Base-by-base conservation (phyloP, 2,329 filamentous ascomycete genomes). In the Hypoxylon sp. region DNA sequence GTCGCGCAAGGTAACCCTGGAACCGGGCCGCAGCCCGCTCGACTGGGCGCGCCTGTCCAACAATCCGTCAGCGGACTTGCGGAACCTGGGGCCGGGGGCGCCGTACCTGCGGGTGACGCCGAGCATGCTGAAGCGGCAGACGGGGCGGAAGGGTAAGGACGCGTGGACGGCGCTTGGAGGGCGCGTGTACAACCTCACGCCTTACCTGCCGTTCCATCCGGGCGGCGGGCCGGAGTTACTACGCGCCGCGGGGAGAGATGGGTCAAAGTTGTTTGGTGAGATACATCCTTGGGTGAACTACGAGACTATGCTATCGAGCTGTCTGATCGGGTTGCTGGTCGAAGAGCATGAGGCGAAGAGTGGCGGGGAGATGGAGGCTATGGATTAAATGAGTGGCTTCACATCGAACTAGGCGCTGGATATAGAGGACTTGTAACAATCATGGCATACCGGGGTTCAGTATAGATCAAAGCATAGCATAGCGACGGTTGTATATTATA, bases 111-210 rank as follows among this genome's bases (percentile, higher is more conserved):
- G 92, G 50, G 94, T 99, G 37, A 93, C 95, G 5, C 95, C 95
- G 1, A 90, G 90, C 4, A 89, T 93, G 86, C 85, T 99, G 11
- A 91, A 91, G 78, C 81, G 84, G 42, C 90, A 94, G 81, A 97
- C 92, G 42, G 95, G 95, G 0, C 89, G 95, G 31, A 92, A 92
- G 77, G 94, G 94, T 7, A 90, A 88, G 69, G 93, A 97, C 75
- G 94, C 95, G 0, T 99, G 96, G 96, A 97, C 92, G 67, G 92
- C 90, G 1, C 91, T 97, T 68, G 91, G 93, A 67, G 95, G 95
- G 1, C 92, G 92, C 76, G 95, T 98, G 30, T 99, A 98, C 82
- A 98, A 98, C 77, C 91, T 99, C 64, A 91, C 91, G 0, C 94
- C 95, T 0, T 99, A 98, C 78, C 79, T 94, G 37, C 90, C 92